Evolutionary conservation across 495 filamentous ascomycete genomes (phyloP).

Genomic region (Hypoxylon crocopeplum): DNA sequence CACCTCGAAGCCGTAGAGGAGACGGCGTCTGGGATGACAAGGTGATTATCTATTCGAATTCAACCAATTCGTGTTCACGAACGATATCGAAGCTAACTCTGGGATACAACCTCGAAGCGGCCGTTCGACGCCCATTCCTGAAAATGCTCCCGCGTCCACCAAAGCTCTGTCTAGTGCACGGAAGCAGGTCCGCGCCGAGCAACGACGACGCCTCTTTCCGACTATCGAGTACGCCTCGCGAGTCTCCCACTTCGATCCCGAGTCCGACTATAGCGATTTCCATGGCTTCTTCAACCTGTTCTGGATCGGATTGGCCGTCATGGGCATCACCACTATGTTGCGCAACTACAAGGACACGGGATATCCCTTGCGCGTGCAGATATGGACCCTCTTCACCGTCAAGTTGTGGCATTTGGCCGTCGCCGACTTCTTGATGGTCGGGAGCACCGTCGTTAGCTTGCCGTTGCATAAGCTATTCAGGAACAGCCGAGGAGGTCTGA

Average conservation of each 20-base stretch:
- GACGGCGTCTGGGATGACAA: constrained; percentile 44
- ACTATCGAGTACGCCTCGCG: constrained; percentile 92
- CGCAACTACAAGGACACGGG: constrained; percentile 95
- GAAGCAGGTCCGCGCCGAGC: constrained; percentile 82
- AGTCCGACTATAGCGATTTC: constrained; percentile 91
- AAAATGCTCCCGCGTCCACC: constrained; percentile 89
- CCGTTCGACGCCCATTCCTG: constrained; percentile 84
- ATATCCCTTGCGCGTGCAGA: constrained; percentile 78
- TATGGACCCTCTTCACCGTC: constrained; percentile 85
- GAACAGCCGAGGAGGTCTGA: constrained; percentile 59
- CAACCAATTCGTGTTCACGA: no score
- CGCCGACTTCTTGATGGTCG: constrained; percentile 84
- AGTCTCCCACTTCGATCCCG: constrained; percentile 94
- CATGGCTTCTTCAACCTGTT: constrained; percentile 97
- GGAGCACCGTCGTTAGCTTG: constrained; percentile 71
- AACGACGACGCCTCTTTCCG: constrained; percentile 88
- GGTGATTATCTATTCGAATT: constrained; percentile 36
- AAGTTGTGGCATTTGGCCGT: constrained; percentile 87
- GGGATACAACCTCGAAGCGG: constrained; percentile 63
- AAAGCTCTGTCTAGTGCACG: constrained; percentile 83
- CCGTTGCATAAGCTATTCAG: constrained; percentile 76
- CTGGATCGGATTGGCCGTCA: constrained; percentile 95
- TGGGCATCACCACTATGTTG: constrained; percentile 91
- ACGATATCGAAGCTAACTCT: no score
- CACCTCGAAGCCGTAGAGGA: constrained; percentile 39